These are phyloP conservation scores for Pichia sp. DNA, from an alignment of 1,139 yeast genomes.

Conservation along the genomic window DNA sequence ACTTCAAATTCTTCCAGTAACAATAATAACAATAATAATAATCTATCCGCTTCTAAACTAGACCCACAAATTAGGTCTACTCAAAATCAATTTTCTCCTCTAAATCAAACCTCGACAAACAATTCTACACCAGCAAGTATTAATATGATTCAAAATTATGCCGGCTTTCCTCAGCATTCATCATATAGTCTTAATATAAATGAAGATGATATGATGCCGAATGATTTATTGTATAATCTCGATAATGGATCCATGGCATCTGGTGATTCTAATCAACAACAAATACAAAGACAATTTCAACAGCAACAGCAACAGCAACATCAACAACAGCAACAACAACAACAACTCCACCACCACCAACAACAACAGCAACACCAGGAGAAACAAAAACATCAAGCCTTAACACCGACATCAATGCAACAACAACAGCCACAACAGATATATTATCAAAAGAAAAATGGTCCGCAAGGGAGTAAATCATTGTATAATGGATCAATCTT, in stretches of 20 bases:
- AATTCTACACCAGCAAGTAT: conserved; percentile 16
- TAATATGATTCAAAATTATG: conserved; percentile 4
- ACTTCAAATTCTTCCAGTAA: too few species aligned
- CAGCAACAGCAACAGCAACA: conserved; percentile 3
- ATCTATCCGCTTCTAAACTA: conserved; percentile 22
- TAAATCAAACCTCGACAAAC: conserved; percentile 7
- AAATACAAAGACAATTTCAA: conserved; percentile 11
- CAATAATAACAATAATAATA: too few species aligned
- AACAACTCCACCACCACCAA: conserved; percentile 7
- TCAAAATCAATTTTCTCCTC: conserved; percentile 5
- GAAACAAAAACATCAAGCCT: conserved; percentile 1
- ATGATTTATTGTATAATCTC: conserved; percentile 4
- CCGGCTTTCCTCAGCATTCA: conserved; percentile 6
- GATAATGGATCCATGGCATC: conserved; percentile 1
- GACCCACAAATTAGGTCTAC: conserved; percentile 21
- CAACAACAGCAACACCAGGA: conserved; percentile 9
- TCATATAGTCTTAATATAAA: neutral
- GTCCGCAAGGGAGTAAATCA: neutral
- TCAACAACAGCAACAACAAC: conserved; percentile 3
- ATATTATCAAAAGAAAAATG: neutral
- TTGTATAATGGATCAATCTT: neutral
- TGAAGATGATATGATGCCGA: conserved; percentile 1
- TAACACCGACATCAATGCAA: neutral
- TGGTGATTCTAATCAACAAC: conserved; percentile 1
- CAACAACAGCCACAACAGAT: neutral